Evolutionary conservation across 2,329 filamentous ascomycete species (phyloP).

Genomic region (Aphanocladium album): DNA sequence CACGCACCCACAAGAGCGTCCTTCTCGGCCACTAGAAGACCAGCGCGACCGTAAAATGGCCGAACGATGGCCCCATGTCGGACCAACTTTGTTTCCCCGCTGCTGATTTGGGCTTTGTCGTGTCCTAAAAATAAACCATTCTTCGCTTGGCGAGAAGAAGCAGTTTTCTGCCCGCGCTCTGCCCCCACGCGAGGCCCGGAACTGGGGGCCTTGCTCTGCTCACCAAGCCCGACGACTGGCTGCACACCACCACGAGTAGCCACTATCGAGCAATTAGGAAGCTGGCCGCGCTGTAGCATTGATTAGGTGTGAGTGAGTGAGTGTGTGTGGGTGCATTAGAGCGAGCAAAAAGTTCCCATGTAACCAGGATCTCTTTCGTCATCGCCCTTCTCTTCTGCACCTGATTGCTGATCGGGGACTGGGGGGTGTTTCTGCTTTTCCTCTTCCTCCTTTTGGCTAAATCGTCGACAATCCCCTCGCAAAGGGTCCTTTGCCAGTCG

Average conservation of each 20-base stretch:
- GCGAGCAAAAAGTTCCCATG: background rate
- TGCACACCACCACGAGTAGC: background rate
- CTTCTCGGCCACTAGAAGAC: background rate
- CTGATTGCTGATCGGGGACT: background rate
- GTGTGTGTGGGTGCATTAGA: background rate
- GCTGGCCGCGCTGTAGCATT: background rate
- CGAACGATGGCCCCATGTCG: background rate
- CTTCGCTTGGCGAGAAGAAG: background rate
- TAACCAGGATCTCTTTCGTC: background rate
- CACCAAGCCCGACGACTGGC: no score
- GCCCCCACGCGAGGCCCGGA: background rate
- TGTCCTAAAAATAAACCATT: background rate
- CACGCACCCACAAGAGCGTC: background rate
- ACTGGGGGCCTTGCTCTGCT: no score
- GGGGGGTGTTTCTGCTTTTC: background rate
- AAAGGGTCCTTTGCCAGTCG: background rate
- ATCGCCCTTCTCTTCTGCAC: background rate
- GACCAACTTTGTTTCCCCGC: background rate
- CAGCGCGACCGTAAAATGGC: background rate
- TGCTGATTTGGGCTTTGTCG: background rate
- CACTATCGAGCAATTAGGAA: conserved; percentile 7
- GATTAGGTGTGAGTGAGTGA: background rate
- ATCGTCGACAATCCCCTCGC: background rate
- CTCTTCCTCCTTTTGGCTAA: background rate
- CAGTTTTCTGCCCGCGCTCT: background rate